Evolutionary conservation across 176 grass and related monocot genomes (phyloP), one percentile per base, ranked within the genome.

Genomic region (Hordeum marinum): DNA sequence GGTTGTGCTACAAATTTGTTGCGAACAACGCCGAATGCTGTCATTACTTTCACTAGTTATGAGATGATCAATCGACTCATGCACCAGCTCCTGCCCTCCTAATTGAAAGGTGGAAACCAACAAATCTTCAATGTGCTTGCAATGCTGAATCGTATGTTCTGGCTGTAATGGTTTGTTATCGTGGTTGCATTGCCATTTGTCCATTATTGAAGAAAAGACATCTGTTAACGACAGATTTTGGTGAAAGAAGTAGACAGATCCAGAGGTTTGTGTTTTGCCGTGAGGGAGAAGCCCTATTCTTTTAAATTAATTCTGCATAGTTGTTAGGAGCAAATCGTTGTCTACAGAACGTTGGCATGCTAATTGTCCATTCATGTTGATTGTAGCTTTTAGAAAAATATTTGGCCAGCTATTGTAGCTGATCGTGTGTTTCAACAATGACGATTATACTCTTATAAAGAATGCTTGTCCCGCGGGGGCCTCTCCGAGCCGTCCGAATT

Each of bases 21-120:
- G 67, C 75, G 95, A 88, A 97, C 95, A 18, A 97, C 91, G 23
- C 95, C 95, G 42, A 89, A 89, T 57, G 91, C 90, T 87, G 81
- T 94, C 62, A 97, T 97, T 84, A 97, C 92, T 64, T 92, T 94
- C 83, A 94, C 88, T 21, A 94, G 95, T 61, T 97, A 91, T 84
- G 94, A 97, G 80, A 92, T 97, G 92, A 94, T 97, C 63, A 83
- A 82, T 73, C 83, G 86, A 65, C 54, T 89, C 68, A 76, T 97
- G 36, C 77, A 79, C 48, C 77, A 92, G 86, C 37, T 92, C 35
- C 79, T 97, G 35, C 80, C 70, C 6, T 68, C 54, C 17, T 83
- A 72, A 79, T 83, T 32, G 23, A 50, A 54, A 26, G 11, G 55
- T 63, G 63, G 10, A 41, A 79, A 31, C 29, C 11, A 41, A 57